Evolutionary conservation across 805 yeast species (phyloP).

Genomic region (Brettanomyces nanus): DNA sequence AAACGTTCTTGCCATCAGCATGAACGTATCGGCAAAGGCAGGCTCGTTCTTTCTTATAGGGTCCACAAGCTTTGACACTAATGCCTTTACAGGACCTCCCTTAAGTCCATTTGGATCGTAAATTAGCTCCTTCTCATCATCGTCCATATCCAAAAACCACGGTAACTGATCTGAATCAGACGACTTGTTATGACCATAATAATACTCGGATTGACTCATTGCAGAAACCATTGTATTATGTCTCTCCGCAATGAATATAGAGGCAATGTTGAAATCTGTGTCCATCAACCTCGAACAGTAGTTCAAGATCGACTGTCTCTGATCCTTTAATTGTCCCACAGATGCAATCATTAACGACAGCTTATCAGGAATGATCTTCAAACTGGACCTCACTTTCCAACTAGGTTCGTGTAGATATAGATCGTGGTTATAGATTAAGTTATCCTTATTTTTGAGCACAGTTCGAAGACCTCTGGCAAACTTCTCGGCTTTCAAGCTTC

Average conservation of each 20-base stretch:
- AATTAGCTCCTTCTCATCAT: conserved; percentile 36
- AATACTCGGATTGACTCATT: conserved; percentile 24
- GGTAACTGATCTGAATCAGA: conserved; percentile 32
- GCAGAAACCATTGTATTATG: conserved; percentile 28
- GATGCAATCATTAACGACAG: conserved; percentile 30
- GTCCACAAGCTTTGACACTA: conserved; percentile 73
- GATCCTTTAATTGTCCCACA: conserved; percentile 56
- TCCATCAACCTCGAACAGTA: conserved; percentile 76
- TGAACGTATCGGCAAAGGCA: conserved; percentile 57
- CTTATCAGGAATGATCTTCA: conserved; percentile 29
- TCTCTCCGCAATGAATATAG: conserved; percentile 39
- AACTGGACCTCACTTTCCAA: conserved; percentile 28
- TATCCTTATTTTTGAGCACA: conserved; percentile 33
- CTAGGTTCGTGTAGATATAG: conserved; percentile 21
- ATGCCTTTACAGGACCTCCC: conserved; percentile 77
- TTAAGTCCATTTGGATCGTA: conserved; percentile 68
- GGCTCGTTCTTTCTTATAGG: conserved; percentile 54
- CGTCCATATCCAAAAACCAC: conserved; percentile 68
- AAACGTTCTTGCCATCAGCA: conserved; percentile 71
- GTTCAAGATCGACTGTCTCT: conserved; percentile 59
- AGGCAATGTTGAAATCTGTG: conserved; percentile 55
- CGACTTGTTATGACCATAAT: conserved; percentile 9
- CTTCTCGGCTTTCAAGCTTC: neutral
- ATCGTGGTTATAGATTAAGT: conserved; percentile 27
- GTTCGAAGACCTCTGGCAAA: conserved; percentile 40